Evolutionary conservation across 352 stramenopile species (phyloP).

Genomic region (Stramenopiles sp.): DNA sequence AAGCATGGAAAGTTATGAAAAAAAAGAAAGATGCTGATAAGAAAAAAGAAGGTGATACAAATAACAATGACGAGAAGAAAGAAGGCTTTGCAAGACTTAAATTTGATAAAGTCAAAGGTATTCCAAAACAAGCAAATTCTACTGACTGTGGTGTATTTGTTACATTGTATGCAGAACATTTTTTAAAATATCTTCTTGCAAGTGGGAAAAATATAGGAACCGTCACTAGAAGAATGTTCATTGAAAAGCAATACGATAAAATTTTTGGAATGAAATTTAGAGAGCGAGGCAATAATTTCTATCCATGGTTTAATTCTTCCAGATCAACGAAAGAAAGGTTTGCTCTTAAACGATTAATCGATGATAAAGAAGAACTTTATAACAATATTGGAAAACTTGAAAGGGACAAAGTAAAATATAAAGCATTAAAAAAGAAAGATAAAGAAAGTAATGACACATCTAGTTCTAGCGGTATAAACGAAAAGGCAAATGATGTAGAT

Average conservation of each 20-base stretch:
- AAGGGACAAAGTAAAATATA: neutral
- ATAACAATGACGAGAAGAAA: no score
- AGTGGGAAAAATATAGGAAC: neutral
- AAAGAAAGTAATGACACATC: no score
- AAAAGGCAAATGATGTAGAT: no score
- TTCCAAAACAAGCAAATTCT: neutral
- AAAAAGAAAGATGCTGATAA: neutral
- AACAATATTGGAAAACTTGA: neutral
- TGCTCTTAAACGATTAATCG: neutral
- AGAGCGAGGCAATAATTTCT: neutral
- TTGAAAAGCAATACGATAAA: neutral
- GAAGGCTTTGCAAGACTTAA: neutral
- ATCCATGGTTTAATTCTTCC: neutral
- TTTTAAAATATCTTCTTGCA: neutral
- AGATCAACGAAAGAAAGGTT: neutral
- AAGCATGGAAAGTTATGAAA: neutral
- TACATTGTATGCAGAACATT: neutral
- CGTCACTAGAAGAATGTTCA: neutral
- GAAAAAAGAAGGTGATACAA: neutral
- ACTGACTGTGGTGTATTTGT: slow-evolving; percentile 3
- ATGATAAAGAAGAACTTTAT: neutral
- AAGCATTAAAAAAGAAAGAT: neutral
- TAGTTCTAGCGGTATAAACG: no score
- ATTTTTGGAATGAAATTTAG: neutral
- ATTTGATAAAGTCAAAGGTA: neutral